phyloP scores from a whole-genome alignment of 164 flowering plant genomes.

The Brasenia schreberi region DNA sequence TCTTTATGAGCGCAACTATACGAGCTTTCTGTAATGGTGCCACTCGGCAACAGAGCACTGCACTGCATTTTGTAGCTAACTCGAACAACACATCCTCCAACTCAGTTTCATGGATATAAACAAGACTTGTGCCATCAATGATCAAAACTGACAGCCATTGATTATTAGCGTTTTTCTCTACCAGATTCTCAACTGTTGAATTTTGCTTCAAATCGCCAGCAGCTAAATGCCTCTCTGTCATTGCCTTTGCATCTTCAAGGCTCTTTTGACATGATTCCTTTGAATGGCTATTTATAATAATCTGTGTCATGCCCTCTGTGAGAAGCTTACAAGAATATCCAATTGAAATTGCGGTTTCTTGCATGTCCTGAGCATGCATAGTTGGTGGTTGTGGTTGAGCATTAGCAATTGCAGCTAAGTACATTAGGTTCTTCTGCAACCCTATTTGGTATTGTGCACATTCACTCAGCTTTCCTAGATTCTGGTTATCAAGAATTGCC shows the following conservation, averaged over 20 bases:
- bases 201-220: too few relatives aligned
- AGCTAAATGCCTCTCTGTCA: constrained; percentile 14
- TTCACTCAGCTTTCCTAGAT: too few relatives aligned
- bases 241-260: constrained; percentile 33
- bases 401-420: too few relatives aligned
- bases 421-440: too few relatives aligned
- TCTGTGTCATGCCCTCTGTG: too few relatives aligned
- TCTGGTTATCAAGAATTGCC: too few relatives aligned
- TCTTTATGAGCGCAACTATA: constrained; percentile 63
- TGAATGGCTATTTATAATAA: constrained; percentile 47
- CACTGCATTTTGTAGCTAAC: constrained; percentile 41
- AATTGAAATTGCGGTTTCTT: constrained; percentile 84
- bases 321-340: constrained; percentile 63
- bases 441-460: too few relatives aligned
- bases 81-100: constrained; percentile 60
- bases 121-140: constrained; percentile 81
- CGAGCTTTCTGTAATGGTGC: constrained; percentile 89
- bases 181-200: constrained; percentile 5
- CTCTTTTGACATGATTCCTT: constrained; percentile 45
- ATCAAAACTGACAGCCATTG: constrained; percentile 30
- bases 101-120: constrained; percentile 56
- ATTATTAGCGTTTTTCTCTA: background rate
- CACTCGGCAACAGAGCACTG: constrained; percentile 69
- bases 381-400: too few relatives aligned
- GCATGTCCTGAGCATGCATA: constrained; percentile 32